Percentiles rank a stretch among this genome's conserved stretches.
Conservation (phyloP, 2,329 filamentous ascomycete genomes). For the Tothia fuscella region DNA sequence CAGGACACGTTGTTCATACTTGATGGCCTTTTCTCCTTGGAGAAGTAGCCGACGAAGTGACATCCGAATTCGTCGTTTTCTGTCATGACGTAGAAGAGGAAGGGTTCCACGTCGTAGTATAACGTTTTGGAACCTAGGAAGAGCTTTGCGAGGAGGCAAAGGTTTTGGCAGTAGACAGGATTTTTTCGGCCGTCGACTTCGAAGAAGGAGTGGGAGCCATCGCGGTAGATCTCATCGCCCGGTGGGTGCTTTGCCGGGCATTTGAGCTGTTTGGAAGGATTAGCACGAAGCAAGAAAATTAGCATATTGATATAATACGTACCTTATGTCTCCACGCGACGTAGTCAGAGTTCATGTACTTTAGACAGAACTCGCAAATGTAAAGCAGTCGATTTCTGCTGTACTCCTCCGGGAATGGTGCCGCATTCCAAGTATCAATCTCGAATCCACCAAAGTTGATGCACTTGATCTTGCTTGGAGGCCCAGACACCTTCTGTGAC, state of each 20-base stretch:
- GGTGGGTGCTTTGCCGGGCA: slow-evolving; percentile 94
- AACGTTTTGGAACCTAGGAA: slow-evolving; percentile 98
- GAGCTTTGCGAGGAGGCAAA: slow-evolving; percentile 88
- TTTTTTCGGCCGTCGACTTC: slow-evolving; percentile 96
- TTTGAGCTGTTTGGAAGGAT: slow-evolving; percentile 43
- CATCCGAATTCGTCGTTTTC: slow-evolving; percentile 86
- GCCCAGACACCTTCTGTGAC: slow-evolving; percentile 64
- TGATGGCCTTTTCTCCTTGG: slow-evolving; percentile 90
- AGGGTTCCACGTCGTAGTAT: slow-evolving; percentile 96
- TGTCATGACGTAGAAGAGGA: slow-evolving; percentile 93
- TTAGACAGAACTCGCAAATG: slow-evolving; percentile 97
- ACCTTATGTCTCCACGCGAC: slow-evolving; percentile 92
- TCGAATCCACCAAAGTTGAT: slow-evolving; percentile 97
- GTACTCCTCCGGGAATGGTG: slow-evolving; percentile 96
- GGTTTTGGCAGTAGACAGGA: slow-evolving; percentile 95
- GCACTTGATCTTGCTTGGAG: slow-evolving; percentile 93
- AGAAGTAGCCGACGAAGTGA: slow-evolving; percentile 98
- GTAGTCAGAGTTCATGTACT: slow-evolving; percentile 99
- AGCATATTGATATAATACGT: slow-evolving; percentile 10
- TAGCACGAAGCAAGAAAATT: not conserved
- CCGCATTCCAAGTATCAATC: slow-evolving; percentile 98
- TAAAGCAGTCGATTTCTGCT: slow-evolving; percentile 93
- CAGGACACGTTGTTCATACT: slow-evolving; percentile 97
- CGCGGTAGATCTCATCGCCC: slow-evolving; percentile 93
- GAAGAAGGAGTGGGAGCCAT: slow-evolving; percentile 85